Base-by-base conservation (phyloP, 305 asterid species). In the Fraxinus greggii region DNA sequence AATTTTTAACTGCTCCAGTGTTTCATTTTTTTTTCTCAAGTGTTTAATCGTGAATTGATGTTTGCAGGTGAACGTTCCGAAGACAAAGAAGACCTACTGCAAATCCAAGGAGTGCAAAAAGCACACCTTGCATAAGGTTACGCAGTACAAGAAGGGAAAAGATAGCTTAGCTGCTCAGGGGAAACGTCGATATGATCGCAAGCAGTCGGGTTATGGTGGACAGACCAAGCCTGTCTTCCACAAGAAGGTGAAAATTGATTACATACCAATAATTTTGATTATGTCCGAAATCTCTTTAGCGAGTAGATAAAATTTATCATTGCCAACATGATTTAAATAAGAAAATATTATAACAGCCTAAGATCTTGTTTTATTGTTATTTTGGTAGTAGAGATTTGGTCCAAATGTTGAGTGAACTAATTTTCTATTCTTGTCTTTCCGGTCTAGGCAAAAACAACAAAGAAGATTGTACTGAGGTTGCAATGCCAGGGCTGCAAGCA, bases 201-300 rank as follows among this genome's bases (percentile, higher is more conserved):
- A 89, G 85, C 92, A 89, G 84, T 89, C 90, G 0, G 92, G 92
- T 83, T 89, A 89, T 87, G 92, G 92, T 84, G 92, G 92, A 1
- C 90, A 89, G 87, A 89, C 92, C 31, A 89, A 89, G 88, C 92
- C 92, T 5, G 90, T 89, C 70, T 89, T 89, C 85, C 92, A 89
- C 92, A 89, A 89, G 87, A 89, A 89, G 92, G 92, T 89, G 36
- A 1, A 2, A 23, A 19, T 28, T 0, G 5, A 21, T 42, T 74
- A 3, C 33, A 0, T 12, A 2, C 35, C 2, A 5, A 12, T 5
- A 23, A 15, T 75, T 9, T 36, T 40, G n/a, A 17, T 75, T 24
- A 48, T 69, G 23, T 19, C 7, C 26, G 6, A 78, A 10, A 7
- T 24, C 26, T 35, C 36, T 17, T 10, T 61, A n/a, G 13, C 23